These are phyloP conservation scores for Mallotus japonicus DNA, from an alignment of 441 rosid genomes.

Conservation along the genomic window DNA sequence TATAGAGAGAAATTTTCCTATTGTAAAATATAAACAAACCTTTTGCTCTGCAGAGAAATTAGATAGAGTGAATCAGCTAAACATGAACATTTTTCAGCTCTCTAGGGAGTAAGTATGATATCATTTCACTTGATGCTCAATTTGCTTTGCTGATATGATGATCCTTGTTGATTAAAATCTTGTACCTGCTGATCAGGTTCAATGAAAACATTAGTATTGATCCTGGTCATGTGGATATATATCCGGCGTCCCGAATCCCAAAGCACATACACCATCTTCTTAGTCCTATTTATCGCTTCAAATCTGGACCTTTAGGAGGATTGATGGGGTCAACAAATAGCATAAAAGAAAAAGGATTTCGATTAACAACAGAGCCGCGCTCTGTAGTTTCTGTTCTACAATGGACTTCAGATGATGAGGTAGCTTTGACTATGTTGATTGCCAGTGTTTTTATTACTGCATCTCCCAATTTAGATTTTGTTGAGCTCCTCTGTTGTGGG, in stretches of 20 bases:
- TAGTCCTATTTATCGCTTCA: constrained; percentile 50
- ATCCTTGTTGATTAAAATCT: constrained; percentile 20
- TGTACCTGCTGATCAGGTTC: constrained; percentile 48
- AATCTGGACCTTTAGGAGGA: constrained; percentile 39
- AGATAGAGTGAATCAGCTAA: constrained; percentile 73
- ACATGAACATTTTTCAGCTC: constrained; percentile 58
- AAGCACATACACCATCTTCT: constrained; percentile 61
- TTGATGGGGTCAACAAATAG: constrained; percentile 32
- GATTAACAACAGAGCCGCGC: constrained; percentile 60
- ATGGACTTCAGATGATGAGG: constrained; percentile 79
- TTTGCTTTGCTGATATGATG: constrained; percentile 4
- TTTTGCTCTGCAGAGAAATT: constrained; percentile 63
- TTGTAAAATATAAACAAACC: constrained; percentile 19
- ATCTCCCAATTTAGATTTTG: constrained; percentile 12
- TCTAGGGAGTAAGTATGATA: constrained; percentile 61
- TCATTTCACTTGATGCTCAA: constrained; percentile 1
- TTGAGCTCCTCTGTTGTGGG: neutral
- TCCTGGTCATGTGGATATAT: constrained; percentile 85
- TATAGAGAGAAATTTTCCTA: neutral
- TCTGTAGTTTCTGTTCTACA: constrained; percentile 68
- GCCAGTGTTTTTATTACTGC: constrained; percentile 4
- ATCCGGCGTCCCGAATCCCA: constrained; percentile 73
- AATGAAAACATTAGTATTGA: constrained; percentile 66
- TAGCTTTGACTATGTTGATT: constrained; percentile 25
- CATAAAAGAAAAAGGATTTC: constrained; percentile 60